Evolutionary conservation across 148 eudicot species (phyloP), one percentile per base, ranked within the genome.

Genomic region (Dysphania ambrosioides): DNA sequence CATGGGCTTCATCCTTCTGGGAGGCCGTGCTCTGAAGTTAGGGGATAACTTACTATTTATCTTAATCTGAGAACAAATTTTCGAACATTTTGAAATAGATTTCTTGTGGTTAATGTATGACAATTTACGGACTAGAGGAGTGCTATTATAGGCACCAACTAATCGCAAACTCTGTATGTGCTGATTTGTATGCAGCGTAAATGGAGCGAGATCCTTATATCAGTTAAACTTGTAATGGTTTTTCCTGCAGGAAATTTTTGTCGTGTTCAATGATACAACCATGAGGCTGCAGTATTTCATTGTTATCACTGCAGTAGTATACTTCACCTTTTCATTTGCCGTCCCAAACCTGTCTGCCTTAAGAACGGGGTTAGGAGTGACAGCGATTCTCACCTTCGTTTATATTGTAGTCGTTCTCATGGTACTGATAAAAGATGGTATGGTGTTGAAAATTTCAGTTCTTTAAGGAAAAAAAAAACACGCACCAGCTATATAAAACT

Each of bases 1-100:
- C 66, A 88, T 86, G 89, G 91, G 88, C 27, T 86, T 81, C 76
- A 86, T 88, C 72, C 88, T 88, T 66, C 89, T 88, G 34, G 89
- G 92, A 72, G 92, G 88, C 47, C 85, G 70, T 82, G 86, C 87
- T 53, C 70, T 88, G 2, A 86, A 88, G 23, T 23, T 53, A 53
- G 4, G 26, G 24, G 19, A 53, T 9, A 41, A 49, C 27, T 31
- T 40, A 53, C 23, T n/a, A n/a, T n/a, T n/a, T n/a, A n/a, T n/a
- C n/a, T n/a, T n/a, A n/a, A n/a, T n/a, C n/a, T n/a, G n/a, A n/a
- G n/a, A n/a, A n/a, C n/a, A n/a, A n/a, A n/a, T n/a, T n/a, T n/a
- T n/a, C n/a, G n/a, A n/a, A n/a, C n/a, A n/a, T n/a, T n/a, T n/a
- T n/a, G n/a, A n/a, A n/a, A n/a, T n/a, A n/a, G n/a, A n/a, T n/a